A percentile compares a stretch with the other conserved stretches of the same genome.
These are phyloP conservation scores for Glycine soja DNA, from an alignment of 306 rosid genomes.

Conservation along the genomic window DNA sequence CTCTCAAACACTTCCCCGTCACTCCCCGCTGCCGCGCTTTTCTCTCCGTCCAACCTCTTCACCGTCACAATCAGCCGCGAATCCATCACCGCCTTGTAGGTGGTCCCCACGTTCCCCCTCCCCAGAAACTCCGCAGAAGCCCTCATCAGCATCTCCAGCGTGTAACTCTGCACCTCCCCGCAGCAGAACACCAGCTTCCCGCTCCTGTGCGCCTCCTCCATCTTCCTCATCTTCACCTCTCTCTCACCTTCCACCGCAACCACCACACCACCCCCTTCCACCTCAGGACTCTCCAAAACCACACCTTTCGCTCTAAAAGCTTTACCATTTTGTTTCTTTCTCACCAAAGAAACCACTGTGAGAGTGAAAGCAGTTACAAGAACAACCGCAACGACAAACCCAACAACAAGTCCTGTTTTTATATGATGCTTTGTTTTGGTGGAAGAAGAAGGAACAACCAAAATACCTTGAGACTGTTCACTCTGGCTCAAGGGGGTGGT, in stretches of 20 bases:
- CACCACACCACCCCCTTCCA: too few relatives aligned
- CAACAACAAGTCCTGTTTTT: conserved; percentile 59
- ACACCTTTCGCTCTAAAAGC: not conserved
- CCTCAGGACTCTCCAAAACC: not conserved
- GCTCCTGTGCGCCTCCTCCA: conserved; percentile 59
- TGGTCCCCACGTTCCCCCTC: conserved; percentile 80
- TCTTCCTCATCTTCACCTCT: conserved; percentile 46
- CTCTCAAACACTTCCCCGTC: conserved; percentile 64
- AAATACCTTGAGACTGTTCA: conserved; percentile 61
- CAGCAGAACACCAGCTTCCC: conserved; percentile 73
- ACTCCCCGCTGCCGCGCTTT: conserved; percentile 54
- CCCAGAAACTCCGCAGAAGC: conserved; percentile 95
- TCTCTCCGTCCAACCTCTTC: conserved; percentile 81
- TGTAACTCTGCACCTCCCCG: conserved; percentile 69
- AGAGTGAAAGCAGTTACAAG: conserved; percentile 49
- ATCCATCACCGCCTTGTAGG: conserved; percentile 89
- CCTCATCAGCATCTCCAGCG: conserved; percentile 82
- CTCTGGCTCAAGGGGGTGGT: conserved; percentile 59
- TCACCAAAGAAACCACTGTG: conserved; percentile 44
- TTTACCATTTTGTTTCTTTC: conserved; percentile 18
- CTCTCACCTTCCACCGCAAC: not conserved
- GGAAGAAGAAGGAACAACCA: conserved; percentile 54
- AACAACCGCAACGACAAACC: conserved; percentile 50
- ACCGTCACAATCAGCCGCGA: conserved; percentile 71
- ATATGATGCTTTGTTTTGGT: conserved; percentile 36